phyloP scores from a whole-genome alignment of 106 monocot genomes.

The Agapanthus africanus region DNA sequence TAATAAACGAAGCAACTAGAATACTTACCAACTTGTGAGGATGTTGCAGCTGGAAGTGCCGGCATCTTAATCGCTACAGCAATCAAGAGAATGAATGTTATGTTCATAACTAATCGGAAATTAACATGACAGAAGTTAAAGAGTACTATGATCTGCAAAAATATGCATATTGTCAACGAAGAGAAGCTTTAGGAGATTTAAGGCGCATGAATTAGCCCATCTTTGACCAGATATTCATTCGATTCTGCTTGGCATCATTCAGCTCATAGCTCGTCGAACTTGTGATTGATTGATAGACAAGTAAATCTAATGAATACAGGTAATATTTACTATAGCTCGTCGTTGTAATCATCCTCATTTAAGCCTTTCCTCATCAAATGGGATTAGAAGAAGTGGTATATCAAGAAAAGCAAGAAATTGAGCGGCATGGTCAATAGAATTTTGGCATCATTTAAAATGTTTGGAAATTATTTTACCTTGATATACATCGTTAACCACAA shows the following conservation, averaged over 20 bases:
- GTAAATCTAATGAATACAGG: neutral
- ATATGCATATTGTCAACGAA: too few relatives aligned
- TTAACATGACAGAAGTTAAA: neutral
- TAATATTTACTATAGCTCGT: neutral
- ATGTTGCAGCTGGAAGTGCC: slow-evolving; percentile 82
- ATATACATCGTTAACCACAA: too few relatives aligned
- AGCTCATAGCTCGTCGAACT: too few relatives aligned
- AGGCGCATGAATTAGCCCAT: neutral
- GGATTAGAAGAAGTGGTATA: too few relatives aligned
- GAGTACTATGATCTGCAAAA: too few relatives aligned
- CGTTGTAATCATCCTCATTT: neutral
- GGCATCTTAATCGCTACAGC: slow-evolving; percentile 64
- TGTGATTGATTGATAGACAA: too few relatives aligned
- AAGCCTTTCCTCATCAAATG: neutral
- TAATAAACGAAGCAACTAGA: neutral
- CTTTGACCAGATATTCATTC: too few relatives aligned
- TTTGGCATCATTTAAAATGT: too few relatives aligned
- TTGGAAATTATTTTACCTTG: too few relatives aligned
- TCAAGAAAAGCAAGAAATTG: too few relatives aligned
- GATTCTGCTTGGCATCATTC: too few relatives aligned
- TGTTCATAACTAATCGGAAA: neutral
- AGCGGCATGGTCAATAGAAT: too few relatives aligned
- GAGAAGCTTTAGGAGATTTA: neutral
- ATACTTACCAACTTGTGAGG: slow-evolving; percentile 52
- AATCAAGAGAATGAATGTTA: slow-evolving; percentile 11